phyloP scores from a whole-genome alignment of 2,329 filamentous ascomycete genomes.

The Aspergillus terreus region DNA sequence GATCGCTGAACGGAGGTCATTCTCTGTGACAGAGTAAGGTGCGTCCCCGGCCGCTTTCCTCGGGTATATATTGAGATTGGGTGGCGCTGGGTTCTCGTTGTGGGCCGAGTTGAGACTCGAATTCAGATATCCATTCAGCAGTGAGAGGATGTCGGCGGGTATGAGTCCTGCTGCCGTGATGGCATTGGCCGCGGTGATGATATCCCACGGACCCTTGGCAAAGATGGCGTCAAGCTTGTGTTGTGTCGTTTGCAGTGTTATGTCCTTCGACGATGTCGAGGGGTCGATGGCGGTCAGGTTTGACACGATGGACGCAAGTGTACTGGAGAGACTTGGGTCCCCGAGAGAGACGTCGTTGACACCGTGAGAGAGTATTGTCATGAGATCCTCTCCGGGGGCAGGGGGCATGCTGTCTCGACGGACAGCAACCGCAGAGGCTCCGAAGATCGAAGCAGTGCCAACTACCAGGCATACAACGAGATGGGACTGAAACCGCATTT shows the following conservation, averaged over 20 bases:
- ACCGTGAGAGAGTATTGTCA: constrained; percentile 2
- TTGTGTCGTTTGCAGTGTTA: constrained; percentile 1
- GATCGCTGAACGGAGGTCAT: constrained; percentile 48
- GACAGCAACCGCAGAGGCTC: not conserved
- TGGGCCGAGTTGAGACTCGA: constrained; percentile 13
- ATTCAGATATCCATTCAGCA: constrained; percentile 15
- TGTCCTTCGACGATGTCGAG: not conserved
- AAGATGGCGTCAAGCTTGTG: constrained; percentile 5
- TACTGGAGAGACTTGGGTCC: too few relatives aligned
- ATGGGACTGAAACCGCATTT: not conserved
- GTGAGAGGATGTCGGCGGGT: constrained; percentile 9
- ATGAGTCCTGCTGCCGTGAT: constrained; percentile 13
- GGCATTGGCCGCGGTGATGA: constrained; percentile 5
- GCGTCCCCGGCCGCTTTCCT: constrained; percentile 39
- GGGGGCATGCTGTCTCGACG: not conserved
- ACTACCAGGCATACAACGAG: not conserved
- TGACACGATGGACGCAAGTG: too few relatives aligned
- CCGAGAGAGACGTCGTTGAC: not conserved
- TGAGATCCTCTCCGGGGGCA: not conserved
- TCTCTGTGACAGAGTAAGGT: constrained; percentile 47
- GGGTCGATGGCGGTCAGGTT: too few relatives aligned
- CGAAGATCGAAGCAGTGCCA: not conserved
- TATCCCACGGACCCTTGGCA: not conserved
- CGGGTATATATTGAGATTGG: constrained; percentile 11
- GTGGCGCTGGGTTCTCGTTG: constrained; percentile 10